phyloP scores from a whole-genome alignment of 108 stramenopile species.

The Skeletonema costatum region DNA sequence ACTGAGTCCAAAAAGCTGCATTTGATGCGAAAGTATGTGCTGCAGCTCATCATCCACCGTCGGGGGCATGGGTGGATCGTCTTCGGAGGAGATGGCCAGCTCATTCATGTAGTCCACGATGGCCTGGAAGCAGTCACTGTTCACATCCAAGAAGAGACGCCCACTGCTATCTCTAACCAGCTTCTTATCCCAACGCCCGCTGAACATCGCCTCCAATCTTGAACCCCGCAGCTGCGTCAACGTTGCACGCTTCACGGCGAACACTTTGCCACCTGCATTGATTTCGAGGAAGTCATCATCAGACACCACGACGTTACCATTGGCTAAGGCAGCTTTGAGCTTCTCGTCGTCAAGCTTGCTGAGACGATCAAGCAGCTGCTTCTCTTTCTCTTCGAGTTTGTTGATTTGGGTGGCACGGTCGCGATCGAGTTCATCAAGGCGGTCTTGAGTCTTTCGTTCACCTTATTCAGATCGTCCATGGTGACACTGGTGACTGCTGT shows the following conservation, averaged over 20 bases:
- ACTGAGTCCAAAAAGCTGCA: constrained; percentile 18
- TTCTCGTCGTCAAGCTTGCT: constrained; percentile 4
- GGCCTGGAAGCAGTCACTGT: neutral
- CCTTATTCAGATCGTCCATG: neutral
- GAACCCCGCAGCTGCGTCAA: constrained; percentile 16
- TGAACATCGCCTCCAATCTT: constrained; percentile 26
- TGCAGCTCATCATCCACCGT: constrained; percentile 21
- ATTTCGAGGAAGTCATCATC: constrained; percentile 18
- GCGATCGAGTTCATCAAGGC: neutral
- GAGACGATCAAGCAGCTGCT: neutral
- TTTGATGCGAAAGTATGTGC: constrained; percentile 17
- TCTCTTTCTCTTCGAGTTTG: constrained; percentile 1
- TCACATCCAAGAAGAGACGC: constrained; percentile 22
- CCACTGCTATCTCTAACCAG: constrained; percentile 11
- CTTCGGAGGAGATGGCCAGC: constrained; percentile 3
- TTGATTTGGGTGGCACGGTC: neutral
- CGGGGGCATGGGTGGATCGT: constrained; percentile 7
- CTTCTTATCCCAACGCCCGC: constrained; percentile 33
- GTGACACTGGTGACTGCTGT: no score
- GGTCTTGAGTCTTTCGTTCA: neutral
- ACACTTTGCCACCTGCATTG: constrained; percentile 3
- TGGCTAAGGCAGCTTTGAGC: neutral
- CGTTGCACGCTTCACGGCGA: constrained; percentile 7
- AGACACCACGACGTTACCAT: constrained; percentile 1
- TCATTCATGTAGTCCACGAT: constrained; percentile 17